These are phyloP conservation scores for Penicillium sp. DNA, from an alignment of 2,329 filamentous ascomycete species.

Conservation along the genomic window DNA sequence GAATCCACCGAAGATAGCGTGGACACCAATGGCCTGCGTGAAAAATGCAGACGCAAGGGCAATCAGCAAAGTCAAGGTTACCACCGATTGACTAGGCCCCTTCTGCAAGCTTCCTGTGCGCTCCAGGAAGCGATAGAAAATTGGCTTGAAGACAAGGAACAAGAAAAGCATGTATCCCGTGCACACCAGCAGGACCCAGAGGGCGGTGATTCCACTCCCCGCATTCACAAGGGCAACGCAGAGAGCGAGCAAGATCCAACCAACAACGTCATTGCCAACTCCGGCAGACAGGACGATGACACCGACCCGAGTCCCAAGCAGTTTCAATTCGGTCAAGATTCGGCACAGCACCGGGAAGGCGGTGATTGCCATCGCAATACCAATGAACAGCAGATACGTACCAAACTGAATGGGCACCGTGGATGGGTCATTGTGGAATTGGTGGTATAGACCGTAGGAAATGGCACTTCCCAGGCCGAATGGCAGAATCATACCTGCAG, in stretches of 20 bases:
- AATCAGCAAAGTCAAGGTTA: slow-evolving; percentile 78
- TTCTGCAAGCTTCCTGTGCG: slow-evolving; percentile 78
- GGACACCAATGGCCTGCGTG: slow-evolving; percentile 86
- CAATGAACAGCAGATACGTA: slow-evolving; percentile 76
- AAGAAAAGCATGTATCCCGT: slow-evolving; percentile 77
- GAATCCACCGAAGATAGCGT: slow-evolving; percentile 93
- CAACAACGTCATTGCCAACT: slow-evolving; percentile 87
- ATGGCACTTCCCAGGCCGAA: slow-evolving; percentile 81
- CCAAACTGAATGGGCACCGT: slow-evolving; percentile 62
- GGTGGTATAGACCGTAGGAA: slow-evolving; percentile 75
- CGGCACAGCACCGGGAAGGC: slow-evolving; percentile 88
- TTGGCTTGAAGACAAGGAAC: slow-evolving; percentile 69
- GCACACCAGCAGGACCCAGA: slow-evolving; percentile 79
- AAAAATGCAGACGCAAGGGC: slow-evolving; percentile 81
- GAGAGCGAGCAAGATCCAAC: slow-evolving; percentile 89
- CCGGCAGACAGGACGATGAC: slow-evolving; percentile 87
- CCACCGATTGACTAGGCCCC: slow-evolving; percentile 81
- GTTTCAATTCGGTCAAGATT: slow-evolving; percentile 86
- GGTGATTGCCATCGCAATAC: slow-evolving; percentile 91
- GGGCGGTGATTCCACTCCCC: slow-evolving; percentile 74
- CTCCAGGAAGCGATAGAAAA: slow-evolving; percentile 72
- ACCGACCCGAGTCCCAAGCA: slow-evolving; percentile 80
- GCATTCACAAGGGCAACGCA: slow-evolving; percentile 94
- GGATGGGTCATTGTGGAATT: slow-evolving; percentile 63
- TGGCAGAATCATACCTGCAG: slow-evolving; percentile 77